Evolutionary conservation across 805 yeast genomes (phyloP).

Genomic region (Metschnikowia vanudenii): DNA sequence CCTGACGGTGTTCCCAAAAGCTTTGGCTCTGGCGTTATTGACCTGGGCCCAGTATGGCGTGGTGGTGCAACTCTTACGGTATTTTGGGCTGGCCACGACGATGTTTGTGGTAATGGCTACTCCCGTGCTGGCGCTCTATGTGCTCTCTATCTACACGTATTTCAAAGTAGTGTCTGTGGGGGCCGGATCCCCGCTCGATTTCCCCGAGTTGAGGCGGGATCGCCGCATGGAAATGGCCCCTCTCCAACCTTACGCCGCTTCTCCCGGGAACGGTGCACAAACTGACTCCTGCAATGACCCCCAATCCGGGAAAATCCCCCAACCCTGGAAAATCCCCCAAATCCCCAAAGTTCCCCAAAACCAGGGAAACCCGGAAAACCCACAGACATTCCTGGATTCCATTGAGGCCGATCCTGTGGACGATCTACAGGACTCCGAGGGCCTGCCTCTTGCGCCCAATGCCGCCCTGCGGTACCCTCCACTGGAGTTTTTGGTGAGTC

Average conservation of each 20-base stretch:
- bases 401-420: too few relatives aligned
- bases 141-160: slow-evolving; percentile 49
- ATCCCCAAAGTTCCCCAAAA: too few relatives aligned
- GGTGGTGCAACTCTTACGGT: slow-evolving; percentile 26
- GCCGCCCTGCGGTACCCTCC: slow-evolving; percentile 27
- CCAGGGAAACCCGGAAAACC: too few relatives aligned
- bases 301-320: too few relatives aligned
- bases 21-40: slow-evolving; percentile 40
- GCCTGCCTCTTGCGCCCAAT: not conserved
- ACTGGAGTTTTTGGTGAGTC: slow-evolving; percentile 31
- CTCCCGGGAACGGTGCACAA: not conserved
- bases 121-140: slow-evolving; percentile 27
- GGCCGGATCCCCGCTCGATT: slow-evolving; percentile 67
- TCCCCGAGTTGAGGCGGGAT: slow-evolving; percentile 38
- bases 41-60: slow-evolving; percentile 50
- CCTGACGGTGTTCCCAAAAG: slow-evolving; percentile 48
- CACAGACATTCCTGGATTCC: too few relatives aligned
- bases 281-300: too few relatives aligned
- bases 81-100: slow-evolving; percentile 5
- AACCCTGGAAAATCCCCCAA: too few relatives aligned
- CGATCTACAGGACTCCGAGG: not conserved
- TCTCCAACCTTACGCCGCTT: slow-evolving; percentile 21
- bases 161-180: slow-evolving; percentile 52
- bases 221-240: slow-evolving; percentile 2
- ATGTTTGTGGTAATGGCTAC: slow-evolving; percentile 16